Conservation (phyloP, 2,329 filamentous ascomycete species). For the Microascus cirrosus region DNA sequence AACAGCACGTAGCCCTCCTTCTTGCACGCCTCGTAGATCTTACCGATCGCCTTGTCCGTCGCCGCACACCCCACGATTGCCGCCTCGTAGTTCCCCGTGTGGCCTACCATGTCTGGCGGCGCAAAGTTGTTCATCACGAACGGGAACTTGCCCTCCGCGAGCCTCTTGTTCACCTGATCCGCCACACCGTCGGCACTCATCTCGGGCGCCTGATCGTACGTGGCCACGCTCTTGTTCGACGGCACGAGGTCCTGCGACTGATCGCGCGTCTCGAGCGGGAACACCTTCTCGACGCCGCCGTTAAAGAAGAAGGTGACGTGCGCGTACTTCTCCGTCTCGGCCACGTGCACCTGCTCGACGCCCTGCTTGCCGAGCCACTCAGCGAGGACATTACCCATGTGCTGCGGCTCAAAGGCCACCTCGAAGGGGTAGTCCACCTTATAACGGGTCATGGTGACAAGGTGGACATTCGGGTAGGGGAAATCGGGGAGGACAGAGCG, state of each 20-base stretch:
- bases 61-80: slow-evolving; percentile 75
- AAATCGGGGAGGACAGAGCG: slow-evolving; percentile 85
- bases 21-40: slow-evolving; percentile 89
- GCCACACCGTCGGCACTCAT: slow-evolving; percentile 92
- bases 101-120: slow-evolving; percentile 97
- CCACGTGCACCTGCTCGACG: slow-evolving; percentile 88
- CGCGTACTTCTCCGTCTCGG: slow-evolving; percentile 98
- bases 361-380: slow-evolving; percentile 90
- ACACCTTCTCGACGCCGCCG: slow-evolving; percentile 93
- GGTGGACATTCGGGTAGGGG: slow-evolving; percentile 78
- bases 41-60: slow-evolving; percentile 88
- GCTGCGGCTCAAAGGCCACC: slow-evolving; percentile 85
- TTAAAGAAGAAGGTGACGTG: slow-evolving; percentile 99
- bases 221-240: slow-evolving; percentile 80
- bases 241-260: slow-evolving; percentile 68
- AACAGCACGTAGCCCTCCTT: slow-evolving; percentile 87
- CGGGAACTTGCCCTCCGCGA: slow-evolving; percentile 76
- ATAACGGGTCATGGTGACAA: slow-evolving; percentile 98
- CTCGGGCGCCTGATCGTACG: slow-evolving; percentile 88
- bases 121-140: slow-evolving; percentile 99
- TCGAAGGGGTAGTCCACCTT: slow-evolving; percentile 90
- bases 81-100: slow-evolving; percentile 94
- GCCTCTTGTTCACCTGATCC: slow-evolving; percentile 78
- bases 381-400: slow-evolving; percentile 96
- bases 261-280: slow-evolving; percentile 82